Base-by-base conservation (phyloP, 1,284 basidiomycete genomes). In the Irpex lacteus region DNA sequence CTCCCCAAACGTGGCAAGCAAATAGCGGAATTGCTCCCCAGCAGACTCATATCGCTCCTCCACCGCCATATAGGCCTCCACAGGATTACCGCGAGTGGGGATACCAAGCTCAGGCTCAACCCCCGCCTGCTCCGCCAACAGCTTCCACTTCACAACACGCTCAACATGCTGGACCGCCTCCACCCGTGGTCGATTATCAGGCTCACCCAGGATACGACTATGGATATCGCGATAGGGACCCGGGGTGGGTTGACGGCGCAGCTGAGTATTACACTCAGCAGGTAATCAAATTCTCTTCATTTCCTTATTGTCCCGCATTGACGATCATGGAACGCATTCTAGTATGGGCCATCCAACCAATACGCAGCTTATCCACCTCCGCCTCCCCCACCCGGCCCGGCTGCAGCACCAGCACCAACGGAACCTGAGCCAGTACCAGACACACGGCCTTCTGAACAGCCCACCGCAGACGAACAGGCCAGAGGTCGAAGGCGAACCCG, bases 401-500 rank as follows among this genome's bases (percentile, higher is more conserved):
- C 50, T 13, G 50, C 11, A n/a, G 19, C 57, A 18, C 62, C 59
- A 49, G 50, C 11, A n/a, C 8, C 57, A 18, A 58, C 59, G 36
- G 74, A 79, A 44, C 60, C 21, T 36, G 9, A 61, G 18, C 74
- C 80, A 37, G 80, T 87, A 58, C 74, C 79, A n/a, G 78, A 83
- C 49, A 76, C 83, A 34, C 81, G 79, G 1, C 81, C 85, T 49
- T 78, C 83, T 32, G 70, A 76, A 1, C 71, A 74, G n/a, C 67
- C 76, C 70, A 7, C 74, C 73, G 37, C 70, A 59, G 36, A 56
- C 0, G 66, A 82, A 44, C 82, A 77, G 65, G 66, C 73, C 7
- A 76, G 89, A 59, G 89, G 89, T 38, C 82, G 89, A 26, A 90
- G 87, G 71, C 85, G 87, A n/a, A 80, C 76, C 53, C 82, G 89